Conservation (phyloP, 2,329 filamentous ascomycete species). For the Cladosporium oxysporum region DNA sequence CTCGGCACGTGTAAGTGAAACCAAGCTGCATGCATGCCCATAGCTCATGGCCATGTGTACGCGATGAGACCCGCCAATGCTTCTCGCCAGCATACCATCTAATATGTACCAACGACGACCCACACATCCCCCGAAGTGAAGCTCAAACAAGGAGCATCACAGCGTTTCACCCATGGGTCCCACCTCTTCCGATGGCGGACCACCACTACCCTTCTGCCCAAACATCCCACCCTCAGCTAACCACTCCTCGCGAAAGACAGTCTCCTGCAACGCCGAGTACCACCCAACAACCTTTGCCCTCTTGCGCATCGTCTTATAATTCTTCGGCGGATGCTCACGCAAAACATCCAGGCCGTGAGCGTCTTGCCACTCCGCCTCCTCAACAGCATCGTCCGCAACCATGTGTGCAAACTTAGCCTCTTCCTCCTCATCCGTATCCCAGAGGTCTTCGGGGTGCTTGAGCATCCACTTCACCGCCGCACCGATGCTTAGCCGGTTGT, state of each 20-base stretch:
- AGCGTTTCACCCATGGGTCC: conserved; percentile 6
- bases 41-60: background rate
- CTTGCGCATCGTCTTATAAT: background rate
- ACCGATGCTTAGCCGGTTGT: background rate
- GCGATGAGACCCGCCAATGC: background rate
- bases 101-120: background rate
- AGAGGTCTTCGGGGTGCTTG: background rate
- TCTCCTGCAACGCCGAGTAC: background rate
- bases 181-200: background rate
- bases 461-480: background rate
- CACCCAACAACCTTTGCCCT: background rate
- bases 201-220: background rate
- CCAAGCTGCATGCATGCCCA: background rate
- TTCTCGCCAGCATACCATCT: background rate
- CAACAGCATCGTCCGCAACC: background rate
- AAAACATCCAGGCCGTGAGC: background rate
- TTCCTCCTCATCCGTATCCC: background rate
- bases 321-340: background rate
- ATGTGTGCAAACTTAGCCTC: background rate
- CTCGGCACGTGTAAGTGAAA: background rate
- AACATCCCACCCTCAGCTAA: background rate
- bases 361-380: background rate
- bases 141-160: background rate
- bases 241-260: background rate
- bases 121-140: background rate